Percentiles rank a stretch among this genome's conserved stretches.
phyloP scores from a whole-genome alignment of 192 early-diverging fungal genomes.

The Gigaspora rosea region DNA sequence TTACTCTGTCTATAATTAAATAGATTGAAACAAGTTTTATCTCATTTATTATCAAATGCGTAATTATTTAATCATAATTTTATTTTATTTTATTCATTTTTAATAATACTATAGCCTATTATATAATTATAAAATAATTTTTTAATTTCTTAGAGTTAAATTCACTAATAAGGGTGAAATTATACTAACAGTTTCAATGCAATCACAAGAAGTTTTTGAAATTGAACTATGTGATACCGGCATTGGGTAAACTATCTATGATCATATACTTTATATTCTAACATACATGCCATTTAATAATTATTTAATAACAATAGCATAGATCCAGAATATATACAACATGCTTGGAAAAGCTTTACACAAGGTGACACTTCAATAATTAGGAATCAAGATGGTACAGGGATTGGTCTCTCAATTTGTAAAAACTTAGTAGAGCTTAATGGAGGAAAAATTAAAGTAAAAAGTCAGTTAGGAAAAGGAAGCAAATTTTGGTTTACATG shows the following conservation, averaged over 20 bases:
- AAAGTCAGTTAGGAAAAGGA: slow-evolving; percentile 42
- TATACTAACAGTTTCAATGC: slow-evolving; percentile 22
- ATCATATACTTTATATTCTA: neutral
- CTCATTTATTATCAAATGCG: too few species aligned
- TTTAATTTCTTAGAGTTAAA: slow-evolving; percentile 34
- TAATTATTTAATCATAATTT: neutral
- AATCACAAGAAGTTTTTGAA: too few species aligned
- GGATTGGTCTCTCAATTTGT: slow-evolving; percentile 76
- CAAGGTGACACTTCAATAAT: slow-evolving; percentile 72
- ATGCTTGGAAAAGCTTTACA: slow-evolving; percentile 70
- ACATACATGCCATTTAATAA: neutral
- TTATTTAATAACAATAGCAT: slow-evolving; percentile 56
- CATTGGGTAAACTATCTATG: slow-evolving; percentile 30
- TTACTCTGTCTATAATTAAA: too few species aligned
- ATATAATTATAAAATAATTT: too few species aligned
- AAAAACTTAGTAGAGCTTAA: slow-evolving; percentile 71
- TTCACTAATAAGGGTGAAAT: slow-evolving; percentile 51
- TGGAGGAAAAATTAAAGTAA: slow-evolving; percentile 69
- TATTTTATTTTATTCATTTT: neutral
- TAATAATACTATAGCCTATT: too few species aligned
- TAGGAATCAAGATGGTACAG: slow-evolving; percentile 73
- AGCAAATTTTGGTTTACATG: too few species aligned
- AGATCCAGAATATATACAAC: slow-evolving; percentile 43
- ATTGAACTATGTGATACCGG: too few species aligned
- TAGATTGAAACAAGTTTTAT: too few species aligned